Percentiles rank a stretch among this genome's conserved stretches.
phyloP scores from a whole-genome alignment of 2,329 filamentous ascomycete genomes.

The Westerdykella aurantiaca region DNA sequence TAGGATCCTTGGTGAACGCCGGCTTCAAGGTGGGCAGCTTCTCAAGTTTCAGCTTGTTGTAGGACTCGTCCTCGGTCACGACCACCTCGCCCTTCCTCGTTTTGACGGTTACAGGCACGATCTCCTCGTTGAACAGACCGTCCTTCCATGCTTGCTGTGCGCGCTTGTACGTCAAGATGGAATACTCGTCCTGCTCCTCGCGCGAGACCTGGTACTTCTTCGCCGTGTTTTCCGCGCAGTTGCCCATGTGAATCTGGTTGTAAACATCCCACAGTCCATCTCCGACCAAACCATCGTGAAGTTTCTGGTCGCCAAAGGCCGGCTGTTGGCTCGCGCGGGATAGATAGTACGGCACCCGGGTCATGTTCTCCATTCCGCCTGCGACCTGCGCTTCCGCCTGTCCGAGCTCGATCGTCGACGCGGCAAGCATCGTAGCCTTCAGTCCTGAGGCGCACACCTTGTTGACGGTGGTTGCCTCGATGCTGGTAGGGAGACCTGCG shows the following conservation, averaged over 20 bases:
- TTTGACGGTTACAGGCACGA: conserved; percentile 80
- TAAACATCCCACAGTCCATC: conserved; percentile 96
- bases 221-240: conserved; percentile 89
- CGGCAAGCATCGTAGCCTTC: conserved; percentile 84
- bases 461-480: conserved; percentile 91
- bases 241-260: conserved; percentile 95
- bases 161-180: conserved; percentile 81
- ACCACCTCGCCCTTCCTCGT: conserved; percentile 72
- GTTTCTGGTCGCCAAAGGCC: conserved; percentile 76
- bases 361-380: conserved; percentile 98
- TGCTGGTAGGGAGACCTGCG: conserved; percentile 70
- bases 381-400: conserved; percentile 83
- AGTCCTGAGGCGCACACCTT: conserved; percentile 96
- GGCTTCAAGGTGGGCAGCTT: conserved; percentile 84
- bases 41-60: conserved; percentile 76
- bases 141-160: conserved; percentile 85
- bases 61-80: conserved; percentile 81
- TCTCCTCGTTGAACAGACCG: conserved; percentile 80
- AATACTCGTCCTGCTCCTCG: conserved; percentile 85
- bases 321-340: conserved; percentile 75
- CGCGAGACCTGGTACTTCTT: conserved; percentile 78
- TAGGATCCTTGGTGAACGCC: conserved; percentile 82
- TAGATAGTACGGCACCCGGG: conserved; percentile 83
- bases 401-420: conserved; percentile 90
- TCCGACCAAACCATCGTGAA: conserved; percentile 89